These are phyloP conservation scores for Penicillium alfredii DNA, from an alignment of 495 filamentous ascomycete species.

Conservation along the genomic window DNA sequence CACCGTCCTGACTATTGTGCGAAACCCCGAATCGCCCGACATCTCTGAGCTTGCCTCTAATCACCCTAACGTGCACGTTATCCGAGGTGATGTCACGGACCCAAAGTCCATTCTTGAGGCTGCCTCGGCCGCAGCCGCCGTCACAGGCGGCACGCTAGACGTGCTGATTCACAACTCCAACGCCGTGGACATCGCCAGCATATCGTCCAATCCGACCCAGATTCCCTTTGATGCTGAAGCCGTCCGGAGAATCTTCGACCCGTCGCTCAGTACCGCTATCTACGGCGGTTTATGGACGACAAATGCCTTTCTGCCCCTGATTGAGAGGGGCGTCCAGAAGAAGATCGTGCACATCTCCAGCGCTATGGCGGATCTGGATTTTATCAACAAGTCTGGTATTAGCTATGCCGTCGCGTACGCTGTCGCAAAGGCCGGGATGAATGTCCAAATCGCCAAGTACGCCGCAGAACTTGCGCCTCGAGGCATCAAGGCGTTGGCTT, in stretches of 20 bases:
- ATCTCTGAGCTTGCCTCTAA: constrained; percentile 22
- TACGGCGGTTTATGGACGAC: constrained; percentile 20
- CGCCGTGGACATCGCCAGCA: constrained; percentile 19
- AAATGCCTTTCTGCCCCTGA: constrained; percentile 41
- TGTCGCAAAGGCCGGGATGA: constrained; percentile 35
- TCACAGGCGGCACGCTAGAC: constrained; percentile 40
- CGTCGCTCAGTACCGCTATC: constrained; percentile 10
- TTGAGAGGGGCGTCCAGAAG: constrained; percentile 40
- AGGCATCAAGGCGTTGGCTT: constrained; percentile 27
- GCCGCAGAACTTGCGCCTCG: constrained; percentile 22
- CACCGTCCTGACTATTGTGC: constrained; percentile 45
- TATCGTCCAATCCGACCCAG: constrained; percentile 12
- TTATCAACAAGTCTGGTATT: constrained; percentile 26
- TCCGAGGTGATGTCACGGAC: constrained; percentile 41
- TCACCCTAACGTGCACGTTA: constrained; percentile 37
- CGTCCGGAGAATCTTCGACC: constrained; percentile 7
- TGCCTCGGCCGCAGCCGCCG: constrained; percentile 28
- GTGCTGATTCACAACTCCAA: constrained; percentile 44
- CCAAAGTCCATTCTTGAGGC: constrained; percentile 37
- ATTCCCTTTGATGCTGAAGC: constrained; percentile 17
- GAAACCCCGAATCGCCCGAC: constrained; percentile 30
- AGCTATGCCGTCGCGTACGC: constrained; percentile 25
- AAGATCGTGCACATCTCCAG: constrained; percentile 43
- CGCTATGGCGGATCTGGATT: constrained; percentile 39
- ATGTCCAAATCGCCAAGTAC: constrained; percentile 41